Conservation (phyloP, 1,139 yeast genomes). For the Wickerhamiella infanticola region DNA sequence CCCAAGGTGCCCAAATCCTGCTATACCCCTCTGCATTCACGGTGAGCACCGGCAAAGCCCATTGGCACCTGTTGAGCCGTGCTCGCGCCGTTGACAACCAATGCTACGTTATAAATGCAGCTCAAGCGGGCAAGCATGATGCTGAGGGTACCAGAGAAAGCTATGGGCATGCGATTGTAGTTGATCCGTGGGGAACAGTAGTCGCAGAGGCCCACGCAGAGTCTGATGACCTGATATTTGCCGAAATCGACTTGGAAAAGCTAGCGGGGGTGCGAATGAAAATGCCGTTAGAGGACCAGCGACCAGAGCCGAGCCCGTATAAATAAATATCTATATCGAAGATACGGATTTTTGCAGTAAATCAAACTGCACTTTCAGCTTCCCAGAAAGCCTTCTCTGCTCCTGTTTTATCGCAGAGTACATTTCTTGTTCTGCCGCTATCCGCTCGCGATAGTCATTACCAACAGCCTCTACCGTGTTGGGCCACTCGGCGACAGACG, state of each 20-base stretch:
- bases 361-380: conserved; percentile 1
- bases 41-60: conserved; percentile 76
- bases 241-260: conserved; percentile 47
- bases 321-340: neutral
- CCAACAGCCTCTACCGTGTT: conserved; percentile 1
- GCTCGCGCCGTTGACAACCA: conserved; percentile 85
- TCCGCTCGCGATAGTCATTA: conserved; percentile 7
- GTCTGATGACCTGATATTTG: conserved; percentile 38
- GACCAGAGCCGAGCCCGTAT: conserved; percentile 6
- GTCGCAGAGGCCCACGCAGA: conserved; percentile 42
- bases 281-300: conserved; percentile 42
- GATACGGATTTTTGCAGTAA: neutral
- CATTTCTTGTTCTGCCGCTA: conserved; percentile 4
- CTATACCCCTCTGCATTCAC: conserved; percentile 90
- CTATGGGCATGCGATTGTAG: conserved; percentile 73
- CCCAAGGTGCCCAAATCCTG: conserved; percentile 64
- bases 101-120: conserved; percentile 78
- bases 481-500: conserved; percentile 1
- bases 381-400: conserved; percentile 7
- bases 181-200: conserved; percentile 85
- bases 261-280: conserved; percentile 38
- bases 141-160: conserved; percentile 34
- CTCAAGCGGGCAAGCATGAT: conserved; percentile 68
- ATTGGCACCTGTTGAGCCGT: conserved; percentile 67
- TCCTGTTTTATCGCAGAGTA: conserved; percentile 7